A percentile compares a stretch with the other conserved stretches of the same genome.
phyloP scores from a whole-genome alignment of 1,284 basidiomycete species.

The Ganoderma sinense region DNA sequence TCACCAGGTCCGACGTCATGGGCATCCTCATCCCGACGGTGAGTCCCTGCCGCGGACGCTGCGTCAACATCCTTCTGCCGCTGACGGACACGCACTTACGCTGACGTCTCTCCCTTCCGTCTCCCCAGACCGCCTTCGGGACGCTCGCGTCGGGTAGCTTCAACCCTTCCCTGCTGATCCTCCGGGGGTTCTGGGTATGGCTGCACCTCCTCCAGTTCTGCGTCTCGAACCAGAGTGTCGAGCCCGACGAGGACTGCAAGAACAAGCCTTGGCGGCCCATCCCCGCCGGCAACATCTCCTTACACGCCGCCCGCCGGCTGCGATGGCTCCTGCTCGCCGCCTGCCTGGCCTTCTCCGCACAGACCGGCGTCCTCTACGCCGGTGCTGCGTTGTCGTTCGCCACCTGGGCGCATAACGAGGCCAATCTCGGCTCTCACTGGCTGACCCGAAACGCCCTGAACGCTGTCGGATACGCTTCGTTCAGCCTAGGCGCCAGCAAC shows the following conservation, averaged over 20 bases:
- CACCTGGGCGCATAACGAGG: constrained; percentile 45
- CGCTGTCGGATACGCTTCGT: constrained; percentile 40
- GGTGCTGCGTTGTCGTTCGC: constrained; percentile 40
- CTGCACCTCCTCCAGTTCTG: constrained; percentile 50
- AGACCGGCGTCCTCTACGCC: constrained; percentile 14
- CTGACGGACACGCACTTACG: neutral
- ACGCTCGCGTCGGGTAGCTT: neutral
- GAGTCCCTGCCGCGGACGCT: neutral
- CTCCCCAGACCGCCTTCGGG: neutral
- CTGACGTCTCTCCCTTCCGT: neutral
- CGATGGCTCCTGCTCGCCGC: constrained; percentile 47
- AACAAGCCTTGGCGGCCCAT: constrained; percentile 56
- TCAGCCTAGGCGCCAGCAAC: constrained; percentile 32
- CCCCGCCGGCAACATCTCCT: constrained; percentile 48
- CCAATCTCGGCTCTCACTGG: constrained; percentile 43
- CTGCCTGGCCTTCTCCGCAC: constrained; percentile 38
- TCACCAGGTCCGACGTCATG: constrained; percentile 50
- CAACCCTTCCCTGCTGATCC: neutral
- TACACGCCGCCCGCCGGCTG: constrained; percentile 40
- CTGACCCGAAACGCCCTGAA: constrained; percentile 46
- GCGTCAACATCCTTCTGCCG: neutral
- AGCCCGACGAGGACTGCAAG: constrained; percentile 46
- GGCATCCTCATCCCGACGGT: constrained; percentile 50
- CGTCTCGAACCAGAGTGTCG: constrained; percentile 51
- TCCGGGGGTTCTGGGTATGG: constrained; percentile 49